Conservation (phyloP, 345 rosid genomes). For the Hevea brasiliensis region DNA sequence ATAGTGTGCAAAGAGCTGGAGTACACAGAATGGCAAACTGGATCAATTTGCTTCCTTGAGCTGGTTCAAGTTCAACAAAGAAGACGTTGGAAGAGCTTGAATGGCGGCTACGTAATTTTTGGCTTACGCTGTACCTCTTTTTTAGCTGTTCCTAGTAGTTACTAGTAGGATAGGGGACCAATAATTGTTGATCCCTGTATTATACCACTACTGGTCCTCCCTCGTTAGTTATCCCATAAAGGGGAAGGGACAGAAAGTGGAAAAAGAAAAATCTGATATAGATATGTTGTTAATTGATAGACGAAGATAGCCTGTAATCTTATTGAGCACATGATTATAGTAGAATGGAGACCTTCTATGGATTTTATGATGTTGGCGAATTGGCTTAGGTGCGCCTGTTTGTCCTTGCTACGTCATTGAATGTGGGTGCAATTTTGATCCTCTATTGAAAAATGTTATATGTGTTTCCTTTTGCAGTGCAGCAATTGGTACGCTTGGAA, state of each 20-base stretch:
- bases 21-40: neutral
- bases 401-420: neutral
- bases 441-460: too few species aligned
- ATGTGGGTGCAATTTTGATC: too few species aligned
- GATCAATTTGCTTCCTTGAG: neutral
- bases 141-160: neutral
- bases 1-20: slow-evolving; percentile 2
- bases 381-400: neutral
- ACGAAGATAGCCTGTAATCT: neutral
- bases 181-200: slow-evolving; percentile 5
- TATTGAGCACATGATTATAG: neutral
- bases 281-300: neutral
- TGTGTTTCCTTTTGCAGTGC: too few species aligned
- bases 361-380: neutral
- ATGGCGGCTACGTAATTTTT: slow-evolving; percentile 20
- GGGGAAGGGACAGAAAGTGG: neutral
- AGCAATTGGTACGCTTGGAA: too few species aligned
- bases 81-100: slow-evolving; percentile 10
- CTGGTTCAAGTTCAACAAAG: slow-evolving; percentile 3
- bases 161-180: too few species aligned
- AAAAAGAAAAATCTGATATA: neutral
- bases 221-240: neutral
- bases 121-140: slow-evolving; percentile 7
- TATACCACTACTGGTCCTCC: neutral
- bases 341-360: neutral